A percentile compares a stretch with the other conserved stretches of the same genome.
Conservation (phyloP, 2,329 filamentous ascomycete genomes). For the Talaromyces sp. region DNA sequence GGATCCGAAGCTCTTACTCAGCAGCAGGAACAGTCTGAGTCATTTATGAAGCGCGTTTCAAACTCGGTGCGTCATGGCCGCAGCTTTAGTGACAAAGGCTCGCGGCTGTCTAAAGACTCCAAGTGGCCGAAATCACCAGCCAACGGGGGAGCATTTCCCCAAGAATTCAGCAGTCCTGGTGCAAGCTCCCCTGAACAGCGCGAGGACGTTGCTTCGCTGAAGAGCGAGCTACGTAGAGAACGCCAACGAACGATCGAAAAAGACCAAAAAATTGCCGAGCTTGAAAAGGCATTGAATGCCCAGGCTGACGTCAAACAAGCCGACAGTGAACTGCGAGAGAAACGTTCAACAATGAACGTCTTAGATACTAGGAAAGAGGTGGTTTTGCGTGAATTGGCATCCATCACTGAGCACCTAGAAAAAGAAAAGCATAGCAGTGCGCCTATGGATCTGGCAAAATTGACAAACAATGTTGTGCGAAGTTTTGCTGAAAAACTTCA, state of each 20-base stretch:
- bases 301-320: slow-evolving; percentile 64
- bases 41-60: slow-evolving; percentile 80
- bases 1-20: slow-evolving; percentile 58
- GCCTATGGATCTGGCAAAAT: slow-evolving; percentile 69
- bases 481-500: slow-evolving; percentile 59
- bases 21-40: slow-evolving; percentile 53
- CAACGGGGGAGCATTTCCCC: slow-evolving; percentile 19
- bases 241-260: slow-evolving; percentile 81
- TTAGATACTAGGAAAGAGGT: slow-evolving; percentile 93
- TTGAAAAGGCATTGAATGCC: slow-evolving; percentile 56
- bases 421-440: slow-evolving; percentile 76
- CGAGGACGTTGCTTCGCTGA: slow-evolving; percentile 61
- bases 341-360: slow-evolving; percentile 90
- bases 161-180: slow-evolving; percentile 62
- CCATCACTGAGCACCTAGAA: slow-evolving; percentile 81
- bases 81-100: slow-evolving; percentile 69
- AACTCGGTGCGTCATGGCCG: slow-evolving; percentile 91
- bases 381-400: slow-evolving; percentile 85
- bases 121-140: slow-evolving; percentile 67
- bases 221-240: slow-evolving; percentile 70
- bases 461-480: slow-evolving; percentile 56
- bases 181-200: slow-evolving; percentile 50
- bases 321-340: slow-evolving; percentile 83
- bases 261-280: slow-evolving; percentile 77
- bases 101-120: slow-evolving; percentile 52